These are phyloP conservation scores for Pseudohyphozyma bogoriensis DNA, from an alignment of 768 basidiomycete genomes.

Conservation along the genomic window DNA sequence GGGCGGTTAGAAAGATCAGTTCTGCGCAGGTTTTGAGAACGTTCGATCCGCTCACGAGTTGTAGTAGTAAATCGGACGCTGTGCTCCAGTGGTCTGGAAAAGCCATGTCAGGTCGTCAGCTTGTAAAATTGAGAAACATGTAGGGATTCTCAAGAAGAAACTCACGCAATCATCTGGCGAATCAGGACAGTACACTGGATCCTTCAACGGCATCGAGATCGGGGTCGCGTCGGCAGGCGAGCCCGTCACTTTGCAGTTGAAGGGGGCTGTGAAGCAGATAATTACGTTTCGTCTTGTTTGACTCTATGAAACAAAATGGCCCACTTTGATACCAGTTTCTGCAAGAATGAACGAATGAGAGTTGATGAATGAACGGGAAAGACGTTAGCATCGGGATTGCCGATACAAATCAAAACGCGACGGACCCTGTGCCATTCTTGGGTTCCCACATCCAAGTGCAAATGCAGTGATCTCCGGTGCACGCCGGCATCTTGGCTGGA, in stretches of 20 bases:
- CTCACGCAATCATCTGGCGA: background rate
- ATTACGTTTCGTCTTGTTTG: background rate
- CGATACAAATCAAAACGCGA: background rate
- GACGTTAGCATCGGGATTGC: background rate
- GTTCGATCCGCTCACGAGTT: background rate
- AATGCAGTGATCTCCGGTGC: conserved; percentile 34
- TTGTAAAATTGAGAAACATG: background rate
- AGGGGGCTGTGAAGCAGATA: background rate
- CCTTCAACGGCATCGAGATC: background rate
- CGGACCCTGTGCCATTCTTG: background rate
- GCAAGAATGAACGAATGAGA: background rate
- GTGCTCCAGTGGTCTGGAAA: background rate
- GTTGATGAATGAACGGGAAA: background rate
- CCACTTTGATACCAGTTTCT: no score
- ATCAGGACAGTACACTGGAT: conserved; percentile 6
- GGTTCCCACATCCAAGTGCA: conserved; percentile 27
- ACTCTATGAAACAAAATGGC: no score
- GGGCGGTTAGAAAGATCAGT: background rate
- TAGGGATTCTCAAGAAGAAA: no score
- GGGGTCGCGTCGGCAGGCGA: background rate
- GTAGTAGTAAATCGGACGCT: background rate
- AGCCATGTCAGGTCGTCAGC: background rate
- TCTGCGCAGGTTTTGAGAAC: background rate
- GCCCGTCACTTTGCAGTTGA: background rate
- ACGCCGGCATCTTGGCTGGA: conserved; percentile 33